These are phyloP conservation scores for Austroboletus festivus DNA, from an alignment of 768 basidiomycete genomes.

Conservation along the genomic window DNA sequence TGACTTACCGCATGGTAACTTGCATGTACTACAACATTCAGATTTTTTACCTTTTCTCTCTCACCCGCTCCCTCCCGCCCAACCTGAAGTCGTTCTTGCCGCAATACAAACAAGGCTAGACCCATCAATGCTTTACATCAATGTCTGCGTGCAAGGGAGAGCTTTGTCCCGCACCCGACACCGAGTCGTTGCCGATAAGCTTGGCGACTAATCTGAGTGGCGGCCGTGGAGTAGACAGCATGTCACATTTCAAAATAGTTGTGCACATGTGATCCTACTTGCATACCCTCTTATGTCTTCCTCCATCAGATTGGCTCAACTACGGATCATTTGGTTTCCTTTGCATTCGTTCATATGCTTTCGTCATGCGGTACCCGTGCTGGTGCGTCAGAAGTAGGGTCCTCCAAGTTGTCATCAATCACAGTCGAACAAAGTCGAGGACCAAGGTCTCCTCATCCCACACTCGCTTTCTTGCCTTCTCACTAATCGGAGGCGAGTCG, in stretches of 20 bases:
- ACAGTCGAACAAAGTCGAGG: neutral
- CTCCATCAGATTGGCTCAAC: neutral
- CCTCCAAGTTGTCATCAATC: too few relatives aligned
- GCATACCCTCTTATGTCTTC: neutral
- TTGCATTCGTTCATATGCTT: constrained; percentile 2
- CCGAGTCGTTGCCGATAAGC: neutral
- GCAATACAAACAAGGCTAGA: neutral
- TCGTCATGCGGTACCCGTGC: too few relatives aligned
- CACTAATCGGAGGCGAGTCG: neutral
- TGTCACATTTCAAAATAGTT: neutral
- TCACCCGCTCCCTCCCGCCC: neutral
- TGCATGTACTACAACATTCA: neutral
- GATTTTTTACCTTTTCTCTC: neutral
- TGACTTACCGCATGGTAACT: constrained; percentile 16
- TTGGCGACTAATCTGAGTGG: constrained; percentile 4
- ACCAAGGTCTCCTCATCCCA: too few relatives aligned
- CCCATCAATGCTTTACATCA: neutral
- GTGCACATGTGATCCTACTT: neutral
- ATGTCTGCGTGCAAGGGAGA: neutral
- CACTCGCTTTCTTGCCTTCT: neutral
- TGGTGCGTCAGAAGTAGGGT: neutral
- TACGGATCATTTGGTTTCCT: neutral
- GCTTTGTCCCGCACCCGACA: neutral
- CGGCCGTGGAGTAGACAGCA: neutral
- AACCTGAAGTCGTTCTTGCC: neutral